Evolutionary conservation across 257 asterid species (phyloP).

Genomic region (Catharanthus roseus): DNA sequence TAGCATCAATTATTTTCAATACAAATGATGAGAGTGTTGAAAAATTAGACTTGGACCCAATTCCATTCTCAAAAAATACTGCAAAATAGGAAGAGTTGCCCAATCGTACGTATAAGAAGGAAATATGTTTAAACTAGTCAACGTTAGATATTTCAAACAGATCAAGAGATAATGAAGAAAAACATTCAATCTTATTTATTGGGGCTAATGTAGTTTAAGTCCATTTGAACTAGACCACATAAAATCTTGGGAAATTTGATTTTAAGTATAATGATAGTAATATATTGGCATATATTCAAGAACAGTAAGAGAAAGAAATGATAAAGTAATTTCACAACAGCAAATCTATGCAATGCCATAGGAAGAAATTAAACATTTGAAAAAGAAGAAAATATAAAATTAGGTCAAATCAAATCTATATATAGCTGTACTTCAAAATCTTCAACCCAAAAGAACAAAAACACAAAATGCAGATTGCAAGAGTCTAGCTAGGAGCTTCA

Average conservation of each 20-base stretch:
- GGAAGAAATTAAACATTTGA: neutral
- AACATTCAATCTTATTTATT: no score
- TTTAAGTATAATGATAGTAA: neutral
- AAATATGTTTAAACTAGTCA: no score
- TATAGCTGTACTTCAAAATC: neutral
- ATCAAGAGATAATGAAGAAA: no score
- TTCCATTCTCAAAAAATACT: no score
- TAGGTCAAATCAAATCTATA: neutral
- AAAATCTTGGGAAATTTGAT: neutral
- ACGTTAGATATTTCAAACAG: no score
- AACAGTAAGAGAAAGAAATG: neutral
- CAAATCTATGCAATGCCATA: neutral
- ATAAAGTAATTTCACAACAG: neutral
- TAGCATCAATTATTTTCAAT: no score
- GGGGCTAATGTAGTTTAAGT: neutral
- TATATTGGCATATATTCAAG: neutral
- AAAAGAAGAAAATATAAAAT: neutral
- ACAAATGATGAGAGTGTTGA: no score
- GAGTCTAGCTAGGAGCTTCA: constrained; percentile 21
- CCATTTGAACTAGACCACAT: neutral
- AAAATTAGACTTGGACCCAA: no score
- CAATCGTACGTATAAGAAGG: no score
- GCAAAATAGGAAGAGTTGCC: no score
- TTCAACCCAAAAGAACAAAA: neutral
- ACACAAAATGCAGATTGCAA: neutral